These are phyloP conservation scores for Mycena rosella DNA, from an alignment of 768 basidiomycete species.

Conservation along the genomic window DNA sequence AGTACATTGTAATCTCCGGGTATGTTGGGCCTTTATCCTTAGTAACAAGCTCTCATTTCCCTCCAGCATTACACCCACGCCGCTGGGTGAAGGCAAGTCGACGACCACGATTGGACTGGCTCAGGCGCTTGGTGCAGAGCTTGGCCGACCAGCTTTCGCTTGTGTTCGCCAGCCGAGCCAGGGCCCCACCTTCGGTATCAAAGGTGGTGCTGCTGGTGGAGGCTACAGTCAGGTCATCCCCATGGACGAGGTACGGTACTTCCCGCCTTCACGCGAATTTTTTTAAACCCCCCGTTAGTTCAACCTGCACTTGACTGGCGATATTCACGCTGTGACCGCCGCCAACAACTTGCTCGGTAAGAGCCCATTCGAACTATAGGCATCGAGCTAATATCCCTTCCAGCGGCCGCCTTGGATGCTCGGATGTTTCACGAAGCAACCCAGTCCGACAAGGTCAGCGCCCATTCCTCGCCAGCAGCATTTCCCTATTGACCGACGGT, in stretches of 20 bases:
- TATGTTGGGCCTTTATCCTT: constrained; percentile 47
- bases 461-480: background rate
- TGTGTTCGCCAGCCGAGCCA: constrained; percentile 99
- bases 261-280: constrained; percentile 3
- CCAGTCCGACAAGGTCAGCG: constrained; percentile 86
- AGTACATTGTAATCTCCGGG: constrained; percentile 97
- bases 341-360: constrained; percentile 95
- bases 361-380: background rate
- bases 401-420: constrained; percentile 96
- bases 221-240: constrained; percentile 99
- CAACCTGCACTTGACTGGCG: constrained; percentile 95
- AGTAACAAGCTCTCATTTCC: background rate
- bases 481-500: background rate
- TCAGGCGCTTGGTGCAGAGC: constrained; percentile 95
- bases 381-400: constrained; percentile 27
- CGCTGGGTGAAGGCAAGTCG: constrained; percentile 97
- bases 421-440: constrained; percentile 98
- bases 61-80: constrained; percentile 93
- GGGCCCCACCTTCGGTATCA: constrained; percentile 99
- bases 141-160: constrained; percentile 93
- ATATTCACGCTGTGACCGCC: constrained; percentile 97
- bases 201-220: constrained; percentile 98
- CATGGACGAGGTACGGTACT: constrained; percentile 87
- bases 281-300: constrained; percentile 64
- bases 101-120: constrained; percentile 98